A percentile compares a stretch with the other conserved stretches of the same genome.
Evolutionary conservation across 169 alveolate species (phyloP).

Genomic region (Cystoisospora suis): DNA sequence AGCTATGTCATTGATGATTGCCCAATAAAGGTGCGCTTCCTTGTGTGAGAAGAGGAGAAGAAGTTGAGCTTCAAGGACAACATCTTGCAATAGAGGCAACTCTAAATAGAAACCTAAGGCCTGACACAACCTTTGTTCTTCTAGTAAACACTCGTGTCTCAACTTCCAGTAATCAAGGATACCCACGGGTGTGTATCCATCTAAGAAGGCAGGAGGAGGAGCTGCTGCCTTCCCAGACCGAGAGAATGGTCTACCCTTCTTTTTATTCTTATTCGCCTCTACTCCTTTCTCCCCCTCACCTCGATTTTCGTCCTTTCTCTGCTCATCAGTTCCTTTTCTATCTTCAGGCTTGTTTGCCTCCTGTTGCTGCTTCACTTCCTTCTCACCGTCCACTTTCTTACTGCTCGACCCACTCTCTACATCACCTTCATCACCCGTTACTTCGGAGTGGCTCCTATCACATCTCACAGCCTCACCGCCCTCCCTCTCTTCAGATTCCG

Average conservation of each 20-base stretch:
- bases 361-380: background rate
- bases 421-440: background rate
- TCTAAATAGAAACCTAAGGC: slow-evolving; percentile 42
- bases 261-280: background rate
- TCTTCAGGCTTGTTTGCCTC: background rate
- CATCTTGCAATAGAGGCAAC: slow-evolving; percentile 6
- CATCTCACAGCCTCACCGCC: background rate
- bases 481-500: background rate
- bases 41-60: slow-evolving; percentile 2
- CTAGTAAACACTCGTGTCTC: slow-evolving; percentile 48
- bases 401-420: background rate
- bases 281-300: background rate
- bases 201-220: background rate
- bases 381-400: background rate
- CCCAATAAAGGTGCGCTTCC: slow-evolving; percentile 29
- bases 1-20: slow-evolving; percentile 21
- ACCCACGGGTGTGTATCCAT: slow-evolving; percentile 51
- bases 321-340: no score
- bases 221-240: slow-evolving; percentile 2
- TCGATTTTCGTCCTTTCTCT: no score
- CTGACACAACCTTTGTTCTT: slow-evolving; percentile 58
- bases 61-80: background rate
- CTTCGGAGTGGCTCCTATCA: background rate
- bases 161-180: slow-evolving; percentile 55
- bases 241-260: background rate